A percentile compares a stretch with the other conserved stretches of the same genome.
Evolutionary conservation across 2,329 filamentous ascomycete species (phyloP).

Genomic region (Blastomyces gilchristii): DNA sequence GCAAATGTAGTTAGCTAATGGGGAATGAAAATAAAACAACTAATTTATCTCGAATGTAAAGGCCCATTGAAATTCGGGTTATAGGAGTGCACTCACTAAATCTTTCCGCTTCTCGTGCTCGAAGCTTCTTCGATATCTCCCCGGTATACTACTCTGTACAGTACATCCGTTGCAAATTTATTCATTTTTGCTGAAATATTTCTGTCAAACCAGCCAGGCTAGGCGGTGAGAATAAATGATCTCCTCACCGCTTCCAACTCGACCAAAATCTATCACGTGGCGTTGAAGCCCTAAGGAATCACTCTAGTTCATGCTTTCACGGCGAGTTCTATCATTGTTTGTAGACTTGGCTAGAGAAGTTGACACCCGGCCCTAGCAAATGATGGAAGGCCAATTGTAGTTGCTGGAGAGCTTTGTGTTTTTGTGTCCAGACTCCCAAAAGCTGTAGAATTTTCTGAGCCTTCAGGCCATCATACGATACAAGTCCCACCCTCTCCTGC

Average conservation of each 20-base stretch:
- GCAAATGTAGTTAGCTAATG: not conserved
- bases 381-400: not conserved
- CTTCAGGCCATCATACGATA: not conserved
- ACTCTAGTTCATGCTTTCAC: too few species aligned
- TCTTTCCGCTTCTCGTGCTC: not conserved
- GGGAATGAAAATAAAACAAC: not conserved
- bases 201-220: not conserved
- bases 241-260: not conserved
- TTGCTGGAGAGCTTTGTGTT: too few species aligned
- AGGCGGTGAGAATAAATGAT: not conserved
- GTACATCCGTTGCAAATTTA: not conserved
- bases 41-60: not conserved
- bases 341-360: not conserved
- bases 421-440: too few species aligned
- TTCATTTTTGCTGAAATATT: not conserved
- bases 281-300: not conserved
- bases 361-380: not conserved
- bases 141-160: too few species aligned
- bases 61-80: not conserved
- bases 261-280: not conserved
- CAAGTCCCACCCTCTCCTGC: not conserved
- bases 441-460: too few species aligned
- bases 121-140: not conserved
- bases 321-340: not conserved
- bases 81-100: not conserved